phyloP scores from a whole-genome alignment of 306 rosid species.

The Cercis canadensis region DNA sequence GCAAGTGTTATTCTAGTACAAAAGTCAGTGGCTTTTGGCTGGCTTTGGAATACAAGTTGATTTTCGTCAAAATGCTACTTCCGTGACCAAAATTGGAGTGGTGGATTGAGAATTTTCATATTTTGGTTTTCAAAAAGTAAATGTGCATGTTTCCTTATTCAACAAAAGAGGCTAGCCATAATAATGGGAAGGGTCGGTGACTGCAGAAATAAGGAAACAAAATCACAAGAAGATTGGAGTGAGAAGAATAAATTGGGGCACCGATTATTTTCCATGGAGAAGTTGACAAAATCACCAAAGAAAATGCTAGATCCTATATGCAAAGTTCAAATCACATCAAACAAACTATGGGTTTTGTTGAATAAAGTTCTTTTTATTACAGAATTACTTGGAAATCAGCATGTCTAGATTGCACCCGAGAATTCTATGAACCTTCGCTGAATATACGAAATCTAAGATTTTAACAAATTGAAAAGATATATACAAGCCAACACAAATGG shows the following conservation, averaged over 20 bases:
- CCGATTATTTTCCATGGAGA: constrained; percentile 31
- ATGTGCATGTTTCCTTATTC: constrained; percentile 44
- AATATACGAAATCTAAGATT: too few relatives aligned
- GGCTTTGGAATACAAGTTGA: constrained; percentile 17
- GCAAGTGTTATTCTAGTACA: constrained; percentile 21
- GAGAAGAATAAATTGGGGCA: constrained; percentile 39
- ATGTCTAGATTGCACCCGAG: too few relatives aligned
- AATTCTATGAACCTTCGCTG: too few relatives aligned
- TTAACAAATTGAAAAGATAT: too few relatives aligned
- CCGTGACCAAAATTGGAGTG: constrained; percentile 28
- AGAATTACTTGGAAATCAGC: background rate
- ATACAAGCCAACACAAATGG: too few relatives aligned
- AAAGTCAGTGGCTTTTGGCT: constrained; percentile 38
- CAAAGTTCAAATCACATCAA: too few relatives aligned
- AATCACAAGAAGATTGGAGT: constrained; percentile 37
- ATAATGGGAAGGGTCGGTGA: constrained; percentile 40
- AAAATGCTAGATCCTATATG: constrained; percentile 21
- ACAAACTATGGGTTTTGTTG: constrained; percentile 35
- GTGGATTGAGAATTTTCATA: constrained; percentile 34
- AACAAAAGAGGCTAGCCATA: constrained; percentile 40
- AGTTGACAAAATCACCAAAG: constrained; percentile 40
- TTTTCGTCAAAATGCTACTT: constrained; percentile 26
- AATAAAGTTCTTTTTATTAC: constrained; percentile 3
- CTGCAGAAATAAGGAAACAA: constrained; percentile 37
- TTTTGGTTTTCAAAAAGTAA: constrained; percentile 30